phyloP scores from a whole-genome alignment of 805 yeast genomes.

The Pichia occidentalis region DNA sequence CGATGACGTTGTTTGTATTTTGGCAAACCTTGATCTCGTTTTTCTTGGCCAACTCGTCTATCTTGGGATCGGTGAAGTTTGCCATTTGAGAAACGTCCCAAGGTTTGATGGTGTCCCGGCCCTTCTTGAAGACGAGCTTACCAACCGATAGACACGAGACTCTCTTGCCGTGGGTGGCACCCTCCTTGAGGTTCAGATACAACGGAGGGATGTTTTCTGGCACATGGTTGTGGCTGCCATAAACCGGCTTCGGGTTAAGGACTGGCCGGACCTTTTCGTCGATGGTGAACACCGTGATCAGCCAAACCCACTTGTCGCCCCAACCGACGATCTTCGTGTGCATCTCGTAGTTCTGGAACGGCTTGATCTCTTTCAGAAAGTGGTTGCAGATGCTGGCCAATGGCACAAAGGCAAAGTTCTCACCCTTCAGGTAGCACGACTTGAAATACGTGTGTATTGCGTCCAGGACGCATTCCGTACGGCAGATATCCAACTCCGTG shows the following conservation, averaged over 20 bases:
- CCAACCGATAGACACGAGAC: slow-evolving; percentile 56
- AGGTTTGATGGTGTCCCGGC: slow-evolving; percentile 70
- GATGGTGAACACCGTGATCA: slow-evolving; percentile 54
- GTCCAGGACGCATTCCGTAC: slow-evolving; percentile 54
- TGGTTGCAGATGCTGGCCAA: slow-evolving; percentile 65
- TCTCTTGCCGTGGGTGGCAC: slow-evolving; percentile 14
- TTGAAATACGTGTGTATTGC: slow-evolving; percentile 34
- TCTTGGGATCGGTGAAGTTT: background rate
- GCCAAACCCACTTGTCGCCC: slow-evolving; percentile 83
- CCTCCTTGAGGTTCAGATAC: background rate
- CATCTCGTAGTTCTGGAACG: slow-evolving; percentile 54
- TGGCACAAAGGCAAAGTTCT: slow-evolving; percentile 58
- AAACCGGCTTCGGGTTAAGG: no score
- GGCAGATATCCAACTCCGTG: slow-evolving; percentile 70
- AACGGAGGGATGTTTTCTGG: slow-evolving; percentile 4
- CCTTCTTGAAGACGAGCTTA: slow-evolving; percentile 75
- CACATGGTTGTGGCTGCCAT: background rate
- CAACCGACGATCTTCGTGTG: slow-evolving; percentile 63
- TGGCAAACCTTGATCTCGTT: background rate
- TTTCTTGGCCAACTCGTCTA: background rate
- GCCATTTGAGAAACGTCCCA: slow-evolving; percentile 1
- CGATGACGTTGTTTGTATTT: background rate
- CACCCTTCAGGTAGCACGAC: slow-evolving; percentile 20
- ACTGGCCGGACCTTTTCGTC: slow-evolving; percentile 17
- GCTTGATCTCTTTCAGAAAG: slow-evolving; percentile 67